Base-by-base conservation (phyloP, 108 stramenopile genomes). In the Poteriospumella lacustris region DNA sequence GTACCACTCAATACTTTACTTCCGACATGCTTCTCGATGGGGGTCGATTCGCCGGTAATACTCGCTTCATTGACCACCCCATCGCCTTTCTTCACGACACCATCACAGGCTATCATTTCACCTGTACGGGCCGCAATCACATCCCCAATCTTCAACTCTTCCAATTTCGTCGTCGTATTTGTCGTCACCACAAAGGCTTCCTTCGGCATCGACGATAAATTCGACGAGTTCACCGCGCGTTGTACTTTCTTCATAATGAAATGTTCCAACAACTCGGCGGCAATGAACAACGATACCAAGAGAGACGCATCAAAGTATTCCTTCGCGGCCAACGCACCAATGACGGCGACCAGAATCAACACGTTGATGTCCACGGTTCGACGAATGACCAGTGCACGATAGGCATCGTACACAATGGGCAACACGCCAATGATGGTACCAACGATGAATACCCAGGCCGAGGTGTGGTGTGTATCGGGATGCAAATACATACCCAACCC, bases 111-210 rank as follows among this genome's bases (percentile, higher is more conserved):
- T 12, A 73, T 73, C 70, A 73, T 73, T 5, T 73, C 41, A 9
- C 70, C 70, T 33, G 70, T 24, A 26, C 70, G 43, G 19, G 36
- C 41, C 28, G 41, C 41, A 9, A 73, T 34, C 36, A 56, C 31
- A 73, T 73, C 70, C 15, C 70, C 70, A 44, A 73, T 44, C 31
- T 42, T 73, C 9, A 73, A 9, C 26, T 73, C 70, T 52, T 39
- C 41, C 5, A 73, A 26, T 3, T 24, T 24, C 19, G 9, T 73
- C 5, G 36, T 52, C 70, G 26, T 33, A 56, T 34, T 34, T n/a
- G n/a, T n/a, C 9, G 12, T 34, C 9, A 19, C 47, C 19, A 73
- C 26, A 73, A 26, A 26, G 41, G 41, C 70, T 26, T 26, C 31
- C 36, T 39, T 73, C 33, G 70, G 70, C 5, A 73, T 5, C 5